These are phyloP conservation scores for Colletotrichum cereale DNA, from an alignment of 2,329 filamentous ascomycete species.

Conservation along the genomic window DNA sequence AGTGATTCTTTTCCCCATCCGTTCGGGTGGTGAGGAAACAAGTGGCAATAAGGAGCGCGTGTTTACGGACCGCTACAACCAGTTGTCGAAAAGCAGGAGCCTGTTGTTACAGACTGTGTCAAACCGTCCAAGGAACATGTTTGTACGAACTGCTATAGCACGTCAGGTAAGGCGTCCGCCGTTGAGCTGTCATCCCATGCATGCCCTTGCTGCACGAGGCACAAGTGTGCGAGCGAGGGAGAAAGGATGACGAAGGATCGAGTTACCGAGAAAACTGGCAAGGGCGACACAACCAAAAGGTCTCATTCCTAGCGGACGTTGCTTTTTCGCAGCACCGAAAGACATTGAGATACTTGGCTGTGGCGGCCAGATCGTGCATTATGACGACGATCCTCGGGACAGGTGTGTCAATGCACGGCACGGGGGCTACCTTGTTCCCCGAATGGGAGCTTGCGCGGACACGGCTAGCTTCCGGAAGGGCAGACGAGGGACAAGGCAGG, in stretches of 20 bases:
- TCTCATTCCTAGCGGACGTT: constrained; percentile 1
- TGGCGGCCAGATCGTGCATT: background rate
- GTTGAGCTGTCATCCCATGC: constrained; percentile 11
- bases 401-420: background rate
- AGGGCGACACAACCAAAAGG: constrained; percentile 17
- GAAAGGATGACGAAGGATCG: background rate
- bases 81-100: background rate
- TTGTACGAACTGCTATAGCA: constrained; percentile 1
- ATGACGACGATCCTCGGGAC: constrained; percentile 18
- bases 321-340: constrained; percentile 18
- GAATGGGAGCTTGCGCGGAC: constrained; percentile 19
- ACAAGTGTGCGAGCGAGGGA: background rate
- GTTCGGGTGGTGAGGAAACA: background rate
- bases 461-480: constrained; percentile 30
- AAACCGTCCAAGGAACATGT: constrained; percentile 1
- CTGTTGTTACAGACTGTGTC: no score
- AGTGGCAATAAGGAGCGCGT: background rate
- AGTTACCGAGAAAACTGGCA: constrained; percentile 21
- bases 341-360: background rate
- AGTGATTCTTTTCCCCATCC: background rate
- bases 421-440: constrained; percentile 12
- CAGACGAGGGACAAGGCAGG: constrained; percentile 1
- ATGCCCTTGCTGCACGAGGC: background rate
- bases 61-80: background rate
- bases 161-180: constrained; percentile 4